phyloP scores from a whole-genome alignment of 257 asterid genomes.

The Avicennia marina region DNA sequence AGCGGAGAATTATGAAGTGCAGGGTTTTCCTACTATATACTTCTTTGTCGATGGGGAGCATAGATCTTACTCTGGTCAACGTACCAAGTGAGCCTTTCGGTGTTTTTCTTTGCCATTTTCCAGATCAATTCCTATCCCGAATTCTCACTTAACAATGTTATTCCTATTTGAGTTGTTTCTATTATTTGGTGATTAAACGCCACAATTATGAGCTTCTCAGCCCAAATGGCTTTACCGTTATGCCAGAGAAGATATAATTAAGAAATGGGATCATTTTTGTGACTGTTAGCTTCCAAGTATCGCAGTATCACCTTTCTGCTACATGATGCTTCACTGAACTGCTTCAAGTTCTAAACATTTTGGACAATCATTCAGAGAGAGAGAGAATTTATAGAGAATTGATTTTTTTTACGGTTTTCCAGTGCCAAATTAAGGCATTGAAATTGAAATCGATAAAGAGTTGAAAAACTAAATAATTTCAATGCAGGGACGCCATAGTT shows the following conservation, averaged over 20 bases:
- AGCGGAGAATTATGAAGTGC: conserved; percentile 71
- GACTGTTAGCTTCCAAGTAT: too few relatives aligned
- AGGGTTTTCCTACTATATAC: conserved; percentile 73
- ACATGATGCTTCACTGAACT: conserved; percentile 14
- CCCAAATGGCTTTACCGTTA: too few relatives aligned
- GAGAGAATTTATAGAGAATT: background rate
- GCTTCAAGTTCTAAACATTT: background rate
- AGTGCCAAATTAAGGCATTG: background rate
- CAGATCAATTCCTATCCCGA: background rate
- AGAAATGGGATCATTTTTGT: too few relatives aligned
- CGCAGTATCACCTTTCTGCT: too few relatives aligned
- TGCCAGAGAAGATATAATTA: too few relatives aligned
- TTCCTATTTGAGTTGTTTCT: too few relatives aligned
- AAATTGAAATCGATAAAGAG: background rate
- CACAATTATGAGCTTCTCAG: too few relatives aligned
- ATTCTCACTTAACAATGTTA: too few relatives aligned
- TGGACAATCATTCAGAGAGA: background rate
- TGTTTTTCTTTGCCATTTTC: background rate
- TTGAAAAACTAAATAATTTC: conserved; percentile 3
- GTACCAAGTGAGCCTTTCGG: conserved; percentile 62
- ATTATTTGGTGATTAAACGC: too few relatives aligned
- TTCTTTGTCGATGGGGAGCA: conserved; percentile 84
- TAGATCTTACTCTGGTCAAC: conserved; percentile 64
- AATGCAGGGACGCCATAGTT: conserved; percentile 68
- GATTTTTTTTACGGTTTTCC: too few relatives aligned